Evolutionary conservation across 305 asterid species (phyloP), one percentile per base, ranked within the genome.

Genomic region (Fraxinus floribunda): DNA sequence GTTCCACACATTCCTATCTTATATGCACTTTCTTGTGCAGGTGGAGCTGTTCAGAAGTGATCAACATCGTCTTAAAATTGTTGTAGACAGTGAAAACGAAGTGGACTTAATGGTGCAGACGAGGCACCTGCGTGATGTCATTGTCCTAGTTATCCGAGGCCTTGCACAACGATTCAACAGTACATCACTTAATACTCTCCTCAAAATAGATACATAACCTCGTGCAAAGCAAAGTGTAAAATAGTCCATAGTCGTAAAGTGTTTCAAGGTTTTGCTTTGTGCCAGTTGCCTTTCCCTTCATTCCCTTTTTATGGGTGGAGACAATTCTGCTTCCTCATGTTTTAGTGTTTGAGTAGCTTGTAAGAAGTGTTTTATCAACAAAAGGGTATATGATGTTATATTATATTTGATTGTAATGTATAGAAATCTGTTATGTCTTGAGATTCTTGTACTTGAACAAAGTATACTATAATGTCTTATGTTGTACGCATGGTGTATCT

Each of bases 81-180:
- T 97, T 3, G 98, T 97, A 11, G 99, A 97, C 92, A 88, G 97
- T 86, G 98, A 95, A 81, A 92, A 89, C 38, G 98, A 97, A 89
- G 98, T 92, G 60, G 98, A 97, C 88, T 84, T 97, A 88, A 92
- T 97, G 97, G 97, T 97, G 30, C 99, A 97, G 90, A 97, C 98
- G 0, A 89, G 98, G 5, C 99, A 95, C 87, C 91, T 91, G 39
- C 98, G 99, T 10, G 98, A 97, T 84, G 94, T 95, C 11, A 91
- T 97, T 15, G 99, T 93, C 77, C 98, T 95, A 38, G 97, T 97
- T 76, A 93, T 97, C 39, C 88, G 98, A 71, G 99, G 98, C 82
- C 91, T 97, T 44, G 98, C 99, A 2, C 99, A 95, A 83, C 84
- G 97, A 41, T 97, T 93, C 91, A 97, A 97, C 91, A 95, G 99